Evolutionary conservation across 2,329 filamentous ascomycete species (phyloP), one percentile per base, ranked within the genome.

Genomic region (Colletotrichum sp.): DNA sequence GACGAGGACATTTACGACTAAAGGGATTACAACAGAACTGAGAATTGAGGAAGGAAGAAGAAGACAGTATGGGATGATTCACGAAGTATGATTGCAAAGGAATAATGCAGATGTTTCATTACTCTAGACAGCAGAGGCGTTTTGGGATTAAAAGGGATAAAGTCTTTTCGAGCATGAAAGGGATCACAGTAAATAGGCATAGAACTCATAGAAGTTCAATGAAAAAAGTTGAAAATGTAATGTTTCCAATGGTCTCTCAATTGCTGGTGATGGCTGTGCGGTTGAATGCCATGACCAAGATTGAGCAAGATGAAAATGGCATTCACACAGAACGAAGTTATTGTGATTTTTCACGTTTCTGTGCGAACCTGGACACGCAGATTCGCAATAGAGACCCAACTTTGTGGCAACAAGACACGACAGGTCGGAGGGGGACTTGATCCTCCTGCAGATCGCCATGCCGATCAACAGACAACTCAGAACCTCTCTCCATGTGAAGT

Each of bases 1-100:
- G 92, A 93, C 64, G 89, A 92, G 81, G 91, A 92, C 73, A 86
- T 88, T 74, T 88, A 88, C 76, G 84, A 87, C 77, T 88, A 83
- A 82, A 21, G 15, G n/a, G 24, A 6, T 15, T 2, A 39, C 15
- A 36, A 12, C 44, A 52, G n/a, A 52, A 52, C 44, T 12, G 44
- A 52, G 10, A 52, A 1, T 4, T 21, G 15, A 60, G 4, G 28
- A 26, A 24, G 18, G 9, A 24, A 10, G 32, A 24, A 18, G 21
- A 44, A 57, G n/a, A 76, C 10, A 74, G 60, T 12, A 76, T 66
- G 65, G 32, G 13, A 52, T 52, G 30, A 36, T 36, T 59, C 24
- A 59, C 55, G 55, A 59, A 59, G 55, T 59, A 59, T 59, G 55
- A 59, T 59, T 26, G 55, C 55, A 59, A 26, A 28, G 26, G 24